Base-by-base conservation (phyloP, 1,284 basidiomycete species). In the Boletus hoseneyae region DNA sequence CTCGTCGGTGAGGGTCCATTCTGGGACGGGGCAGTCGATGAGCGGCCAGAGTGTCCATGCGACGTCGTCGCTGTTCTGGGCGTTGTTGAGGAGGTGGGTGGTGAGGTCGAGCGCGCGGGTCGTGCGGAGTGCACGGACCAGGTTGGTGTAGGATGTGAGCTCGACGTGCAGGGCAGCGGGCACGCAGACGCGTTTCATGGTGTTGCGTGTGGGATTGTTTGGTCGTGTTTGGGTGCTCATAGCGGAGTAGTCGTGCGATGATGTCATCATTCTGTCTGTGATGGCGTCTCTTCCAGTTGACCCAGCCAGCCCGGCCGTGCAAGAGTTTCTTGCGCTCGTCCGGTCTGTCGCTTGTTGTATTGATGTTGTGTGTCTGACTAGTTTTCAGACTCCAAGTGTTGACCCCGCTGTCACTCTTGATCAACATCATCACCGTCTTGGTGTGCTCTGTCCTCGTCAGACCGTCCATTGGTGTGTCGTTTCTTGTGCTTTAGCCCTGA, bases 351-450 rank as follows among this genome's bases (percentile, higher is more conserved):
- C 21, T 8, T 13, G 10, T 16, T n/a, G 4, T 9, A 13, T 34
- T 6, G 3, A 25, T 25, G 16, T 13, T 4, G 4, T 10, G 16
- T 7, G 36, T 18, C 35, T 36, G 35, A 37, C 4, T 2, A 2
- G 29, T 30, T 10, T 10, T 34, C 50, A 80, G 87, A 42, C 74
- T 91, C 8, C 87, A 91, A 67, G 86, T 90, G 27, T 69, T 89
- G 36, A 85, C 89, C 0, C 91, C 90, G 0, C 72, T 93, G 2
- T 87, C 86, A 16, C 76, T 84, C 16, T 75, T 90, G 53, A 77
- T 90, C 55, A 86, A 83, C 61, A 80, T 88, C 36, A 83, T 79
- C 0, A 73, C 78, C 1, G 67, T 83, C 29, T 59, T 81, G 37
- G 73, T 85, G 4, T 87, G 85, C 59, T 60, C 79, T 0, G 54